Percentiles rank a stretch among this genome's conserved stretches.
Evolutionary conservation across 176 grass and related monocot species (phyloP).

Genomic region (Juncus effusus): DNA sequence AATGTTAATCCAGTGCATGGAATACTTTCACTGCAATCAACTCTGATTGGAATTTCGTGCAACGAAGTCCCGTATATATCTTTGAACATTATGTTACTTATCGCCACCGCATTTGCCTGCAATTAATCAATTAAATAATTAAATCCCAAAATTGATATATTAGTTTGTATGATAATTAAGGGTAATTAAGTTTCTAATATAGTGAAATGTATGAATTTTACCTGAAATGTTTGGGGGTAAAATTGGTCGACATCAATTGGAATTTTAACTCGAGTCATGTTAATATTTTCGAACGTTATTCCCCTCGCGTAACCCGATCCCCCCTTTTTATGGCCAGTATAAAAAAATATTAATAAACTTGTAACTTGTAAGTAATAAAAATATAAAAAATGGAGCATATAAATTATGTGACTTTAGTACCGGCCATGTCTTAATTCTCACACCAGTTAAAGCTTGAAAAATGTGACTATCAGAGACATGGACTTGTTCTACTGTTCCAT

Average conservation of each 20-base stretch:
- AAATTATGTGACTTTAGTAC: conserved; percentile 22
- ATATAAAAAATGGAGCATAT: neutral
- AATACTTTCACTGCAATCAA: conserved; percentile 43
- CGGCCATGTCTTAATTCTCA: conserved; percentile 74
- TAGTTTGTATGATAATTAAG: neutral
- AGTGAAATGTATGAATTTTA: neutral
- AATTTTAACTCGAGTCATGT: conserved; percentile 35
- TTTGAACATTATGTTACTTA: conserved; percentile 37
- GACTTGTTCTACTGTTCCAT: conserved; percentile 35
- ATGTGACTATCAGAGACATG: conserved; percentile 42
- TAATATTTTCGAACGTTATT: conserved; percentile 43
- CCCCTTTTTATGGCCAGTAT: conserved; percentile 35
- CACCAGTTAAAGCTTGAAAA: conserved; percentile 38
- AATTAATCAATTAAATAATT: neutral
- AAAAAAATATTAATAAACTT: conserved; percentile 14
- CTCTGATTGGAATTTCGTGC: conserved; percentile 23
- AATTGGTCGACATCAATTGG: conserved; percentile 63
- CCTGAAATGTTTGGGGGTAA: conserved; percentile 30
- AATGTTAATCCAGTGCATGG: conserved; percentile 41
- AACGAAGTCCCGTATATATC: conserved; percentile 45
- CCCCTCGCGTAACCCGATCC: conserved; percentile 39
- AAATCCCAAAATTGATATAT: neutral
- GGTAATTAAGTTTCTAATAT: neutral
- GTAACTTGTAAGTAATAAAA: neutral
- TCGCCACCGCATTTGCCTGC: conserved; percentile 42